Evolutionary conservation across 129 eudicot genomes (phyloP).

Genomic region (Rutidosis leptorrhynchoides): DNA sequence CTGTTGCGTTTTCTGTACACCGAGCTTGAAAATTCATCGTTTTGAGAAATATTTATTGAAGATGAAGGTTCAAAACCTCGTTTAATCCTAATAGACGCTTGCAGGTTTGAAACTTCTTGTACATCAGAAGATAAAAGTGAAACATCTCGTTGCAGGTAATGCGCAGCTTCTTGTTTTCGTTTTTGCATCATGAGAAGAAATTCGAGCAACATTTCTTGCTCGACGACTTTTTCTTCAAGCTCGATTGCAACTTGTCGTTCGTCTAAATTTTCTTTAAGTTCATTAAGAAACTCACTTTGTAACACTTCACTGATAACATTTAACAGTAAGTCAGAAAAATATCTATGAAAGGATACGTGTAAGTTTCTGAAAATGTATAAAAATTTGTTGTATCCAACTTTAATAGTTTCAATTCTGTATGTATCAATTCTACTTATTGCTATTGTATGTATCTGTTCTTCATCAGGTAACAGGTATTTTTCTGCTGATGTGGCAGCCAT

Average conservation of each 20-base stretch:
- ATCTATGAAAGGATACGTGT: background rate
- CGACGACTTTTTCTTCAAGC: slow-evolving; percentile 61
- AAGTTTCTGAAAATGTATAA: background rate
- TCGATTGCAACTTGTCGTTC: slow-evolving; percentile 69
- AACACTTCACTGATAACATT: slow-evolving; percentile 52
- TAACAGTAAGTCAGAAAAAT: background rate
- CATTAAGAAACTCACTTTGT: slow-evolving; percentile 65
- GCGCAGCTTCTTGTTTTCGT: slow-evolving; percentile 63
- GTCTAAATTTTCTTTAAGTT: slow-evolving; percentile 48
- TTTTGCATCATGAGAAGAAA: slow-evolving; percentile 58
- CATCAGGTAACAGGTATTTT: background rate
- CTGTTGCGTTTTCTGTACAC: slow-evolving; percentile 55
- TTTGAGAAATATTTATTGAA: slow-evolving; percentile 18
- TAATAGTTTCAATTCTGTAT: background rate
- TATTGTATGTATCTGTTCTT: background rate
- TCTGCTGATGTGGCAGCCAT: background rate
- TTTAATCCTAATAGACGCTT: slow-evolving; percentile 40
- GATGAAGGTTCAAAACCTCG: slow-evolving; percentile 13
- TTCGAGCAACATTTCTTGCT: slow-evolving; percentile 77
- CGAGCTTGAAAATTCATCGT: slow-evolving; percentile 43
- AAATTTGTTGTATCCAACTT: background rate
- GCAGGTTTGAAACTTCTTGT: slow-evolving; percentile 66
- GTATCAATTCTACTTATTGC: background rate
- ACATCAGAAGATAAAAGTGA: slow-evolving; percentile 73
- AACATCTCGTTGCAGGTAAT: slow-evolving; percentile 49